Base-by-base conservation (phyloP, 805 yeast genomes). In the Candida piceae region DNA sequence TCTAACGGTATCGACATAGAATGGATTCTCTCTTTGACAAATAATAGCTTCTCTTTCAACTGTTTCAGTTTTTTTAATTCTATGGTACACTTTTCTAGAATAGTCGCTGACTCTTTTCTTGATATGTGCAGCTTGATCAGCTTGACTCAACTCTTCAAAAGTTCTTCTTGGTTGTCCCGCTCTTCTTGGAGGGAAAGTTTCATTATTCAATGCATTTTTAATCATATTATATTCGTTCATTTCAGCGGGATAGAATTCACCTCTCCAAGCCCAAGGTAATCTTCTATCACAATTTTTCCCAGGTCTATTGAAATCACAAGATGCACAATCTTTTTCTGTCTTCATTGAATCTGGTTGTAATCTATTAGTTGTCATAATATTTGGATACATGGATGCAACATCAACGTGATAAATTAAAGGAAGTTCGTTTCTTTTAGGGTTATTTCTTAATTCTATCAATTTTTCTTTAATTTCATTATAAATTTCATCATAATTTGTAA, bases 331-430 rank as follows among this genome's bases (percentile, higher is more conserved):
- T 49, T 85, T 85, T 53, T 90, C 97, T 0, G 82, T 67, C 48
- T 93, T 89, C 87, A 93, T 90, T 4, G 97, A 89, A 62, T 93
- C 99, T 0, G 99, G 99, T 58, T 93, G 99, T 36, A 93, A 69
- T 55, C 99, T 77, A 62, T 93, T 93, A 0, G 97, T 84, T 6
- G 96, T 87, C 97, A 93, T 93, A 57, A 93, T 93, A 55, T 93
- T 93, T 5, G 99, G 99, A 55, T 93, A 93, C 99, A 93, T 93
- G 1, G 98, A 93, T 1, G 99, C 97, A 34, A 93, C 99, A 67
- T 93, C 99, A 25, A 94, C 96, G 55, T 93, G 99, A 52, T 94
- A 93, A 45, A 93, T 93, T 32, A 85, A 66, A 0, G 99, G 99
- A 9, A 67, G 66, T 51, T 93, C 97, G 10, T 59, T 57, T 48